These are phyloP conservation scores for Teunomyces funiuensis DNA, from an alignment of 805 yeast genomes.

Conservation along the genomic window DNA sequence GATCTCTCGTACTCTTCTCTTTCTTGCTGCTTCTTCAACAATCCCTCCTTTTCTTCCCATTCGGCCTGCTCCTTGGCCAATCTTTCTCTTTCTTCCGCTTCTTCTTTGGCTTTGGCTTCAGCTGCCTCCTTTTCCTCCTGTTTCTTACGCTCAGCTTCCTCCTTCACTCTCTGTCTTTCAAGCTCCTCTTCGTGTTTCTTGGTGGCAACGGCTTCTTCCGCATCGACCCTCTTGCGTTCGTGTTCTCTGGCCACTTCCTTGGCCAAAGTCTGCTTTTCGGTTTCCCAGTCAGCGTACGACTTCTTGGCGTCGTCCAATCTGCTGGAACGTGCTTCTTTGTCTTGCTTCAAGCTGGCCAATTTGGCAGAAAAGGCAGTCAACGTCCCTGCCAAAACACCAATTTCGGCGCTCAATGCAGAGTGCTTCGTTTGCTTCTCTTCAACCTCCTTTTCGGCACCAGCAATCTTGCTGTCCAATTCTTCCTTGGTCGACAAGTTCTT, in stretches of 20 bases:
- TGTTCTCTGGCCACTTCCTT: conserved; percentile 34
- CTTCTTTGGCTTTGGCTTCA: conserved; percentile 11
- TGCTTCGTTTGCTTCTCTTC: conserved; percentile 39
- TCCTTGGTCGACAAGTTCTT: conserved; percentile 37
- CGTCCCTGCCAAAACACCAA: conserved; percentile 41
- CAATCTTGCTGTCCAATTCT: conserved; percentile 40
- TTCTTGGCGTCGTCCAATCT: conserved; percentile 44
- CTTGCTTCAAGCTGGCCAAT: conserved; percentile 36
- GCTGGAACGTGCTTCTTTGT: conserved; percentile 33
- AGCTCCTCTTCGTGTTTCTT: conserved; percentile 16
- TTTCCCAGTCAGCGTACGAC: conserved; percentile 43
- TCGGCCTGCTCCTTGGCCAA: conserved; percentile 18
- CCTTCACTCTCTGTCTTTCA: conserved; percentile 14
- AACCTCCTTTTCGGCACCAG: conserved; percentile 34
- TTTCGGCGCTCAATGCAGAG: conserved; percentile 40
- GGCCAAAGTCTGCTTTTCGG: conserved; percentile 45
- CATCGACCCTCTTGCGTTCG: conserved; percentile 38
- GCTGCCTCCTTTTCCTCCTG: conserved; percentile 27
- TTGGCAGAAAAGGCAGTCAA: conserved; percentile 47
- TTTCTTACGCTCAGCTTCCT: conserved; percentile 14
- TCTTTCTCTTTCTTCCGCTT: conserved; percentile 13
- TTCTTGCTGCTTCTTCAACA: conserved; percentile 4
- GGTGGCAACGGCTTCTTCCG: conserved; percentile 33
- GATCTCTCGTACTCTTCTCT: conserved; percentile 16
- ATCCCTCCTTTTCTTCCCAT: conserved; percentile 13